These are phyloP conservation scores for Mucor mucedo DNA, from an alignment of 371 early-diverging fungal species.

Conservation along the genomic window DNA sequence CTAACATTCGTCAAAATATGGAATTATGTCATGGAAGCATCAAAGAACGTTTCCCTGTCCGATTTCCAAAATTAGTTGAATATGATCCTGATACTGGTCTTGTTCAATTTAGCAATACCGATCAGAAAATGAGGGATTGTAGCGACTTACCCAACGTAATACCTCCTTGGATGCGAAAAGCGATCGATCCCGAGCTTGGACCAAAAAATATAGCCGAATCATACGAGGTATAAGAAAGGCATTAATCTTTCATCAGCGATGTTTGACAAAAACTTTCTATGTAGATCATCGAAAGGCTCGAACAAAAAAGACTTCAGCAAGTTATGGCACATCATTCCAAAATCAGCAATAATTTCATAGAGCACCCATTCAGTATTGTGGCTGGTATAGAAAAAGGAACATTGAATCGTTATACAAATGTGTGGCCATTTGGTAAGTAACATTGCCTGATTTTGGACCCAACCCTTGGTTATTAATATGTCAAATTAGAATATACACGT, in stretches of 20 bases:
- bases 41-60: slow-evolving; percentile 35
- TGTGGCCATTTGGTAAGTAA: slow-evolving; percentile 67
- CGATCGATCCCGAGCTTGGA: slow-evolving; percentile 16
- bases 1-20: slow-evolving; percentile 40
- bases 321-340: slow-evolving; percentile 50
- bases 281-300: slow-evolving; percentile 50
- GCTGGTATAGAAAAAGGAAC: slow-evolving; percentile 60
- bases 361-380: slow-evolving; percentile 52
- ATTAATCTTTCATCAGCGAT: too few species aligned
- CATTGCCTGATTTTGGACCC: background rate
- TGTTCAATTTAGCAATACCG: background rate
- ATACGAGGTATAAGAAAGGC: slow-evolving; percentile 26
- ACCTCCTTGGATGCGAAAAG: slow-evolving; percentile 26
- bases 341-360: slow-evolving; percentile 21
- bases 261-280: background rate
- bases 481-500: slow-evolving; percentile 53
- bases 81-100: slow-evolving; percentile 1
- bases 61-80: slow-evolving; percentile 18
- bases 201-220: slow-evolving; percentile 26
- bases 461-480: too few species aligned
- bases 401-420: slow-evolving; percentile 73
- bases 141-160: slow-evolving; percentile 2
- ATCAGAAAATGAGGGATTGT: background rate
- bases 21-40: slow-evolving; percentile 31
- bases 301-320: slow-evolving; percentile 57